phyloP scores from a whole-genome alignment of 176 grass and related monocot species.

The Oryza glumipatula region DNA sequence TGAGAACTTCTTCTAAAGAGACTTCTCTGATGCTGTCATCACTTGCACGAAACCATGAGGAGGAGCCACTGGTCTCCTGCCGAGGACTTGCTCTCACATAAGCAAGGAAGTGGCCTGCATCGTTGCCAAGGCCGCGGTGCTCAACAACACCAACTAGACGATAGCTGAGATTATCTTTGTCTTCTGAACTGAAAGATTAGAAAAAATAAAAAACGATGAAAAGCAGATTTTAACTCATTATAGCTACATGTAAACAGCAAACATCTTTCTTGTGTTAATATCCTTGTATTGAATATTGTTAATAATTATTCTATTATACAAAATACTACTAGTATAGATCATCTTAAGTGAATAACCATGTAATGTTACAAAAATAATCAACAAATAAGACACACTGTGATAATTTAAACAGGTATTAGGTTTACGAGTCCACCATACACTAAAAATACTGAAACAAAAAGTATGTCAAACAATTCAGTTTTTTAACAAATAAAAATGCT shows the following conservation, averaged over 20 bases:
- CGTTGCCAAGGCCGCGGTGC: slow-evolving; percentile 9
- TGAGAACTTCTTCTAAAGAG: slow-evolving; percentile 62
- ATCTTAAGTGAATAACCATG: background rate
- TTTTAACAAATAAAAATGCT: background rate
- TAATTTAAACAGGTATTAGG: background rate
- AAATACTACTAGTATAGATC: background rate
- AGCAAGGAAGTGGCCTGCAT: slow-evolving; percentile 59
- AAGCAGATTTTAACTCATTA: slow-evolving; percentile 5
- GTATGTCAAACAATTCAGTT: background rate
- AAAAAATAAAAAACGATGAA: background rate
- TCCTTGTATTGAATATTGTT: too few relatives aligned
- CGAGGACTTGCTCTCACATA: slow-evolving; percentile 50
- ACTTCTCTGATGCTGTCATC: slow-evolving; percentile 53
- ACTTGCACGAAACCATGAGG: slow-evolving; percentile 64
- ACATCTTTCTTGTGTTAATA: too few relatives aligned
- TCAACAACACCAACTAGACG: slow-evolving; percentile 54
- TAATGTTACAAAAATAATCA: background rate
- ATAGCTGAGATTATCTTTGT: slow-evolving; percentile 40
- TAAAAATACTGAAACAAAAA: background rate
- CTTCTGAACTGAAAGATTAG: slow-evolving; percentile 38
- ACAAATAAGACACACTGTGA: background rate
- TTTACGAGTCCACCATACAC: background rate
- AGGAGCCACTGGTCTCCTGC: slow-evolving; percentile 6
- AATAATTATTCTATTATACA: too few relatives aligned
- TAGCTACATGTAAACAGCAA: background rate